Evolutionary conservation across 2,329 filamentous ascomycete species (phyloP), one percentile per base, ranked within the genome.

Genomic region (Penicillium sp.): DNA sequence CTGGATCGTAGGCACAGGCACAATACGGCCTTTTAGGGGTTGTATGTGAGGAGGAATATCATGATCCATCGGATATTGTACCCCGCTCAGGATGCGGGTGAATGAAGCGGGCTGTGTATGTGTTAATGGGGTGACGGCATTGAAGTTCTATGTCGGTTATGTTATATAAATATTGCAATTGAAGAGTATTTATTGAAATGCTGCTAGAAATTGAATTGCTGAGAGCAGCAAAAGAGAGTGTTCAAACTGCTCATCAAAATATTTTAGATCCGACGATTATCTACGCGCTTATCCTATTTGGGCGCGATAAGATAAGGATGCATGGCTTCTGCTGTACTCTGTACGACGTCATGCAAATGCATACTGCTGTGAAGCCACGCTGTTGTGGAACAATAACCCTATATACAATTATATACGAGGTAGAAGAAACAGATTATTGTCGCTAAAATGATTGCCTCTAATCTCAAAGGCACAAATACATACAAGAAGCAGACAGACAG

Each of bases 1-100:
- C 55, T 78, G 75, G 8, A 78, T 65, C 0, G 76, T 77, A 57
- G 69, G 73, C 47, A 78, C 66, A 14, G 75, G 70, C 33, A 70
- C 58, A 30, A 77, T 65, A n/a, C 66, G 47, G 30, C 74, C 74
- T 5, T 58, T 33, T 7, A 73, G 60, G 47, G 73, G 70, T 47
- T 60, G 51, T 18, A 74, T 58, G 5, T 28, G 33, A 35, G 49
- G 33, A 35, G 49, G 18, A 12, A 33, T 59, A 26, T 49, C 26
- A 28, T 28, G 28, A 11, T 62, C 61, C 30, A 74, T 42, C 28
- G 28, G 28, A 3, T 16, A 35, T 35, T 14, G 16, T 30, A 30
- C 28, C 28, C 28, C 28, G 28, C 28, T 7, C 28, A 33, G 8
- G 8, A 33, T 12, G 28, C 11, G 28, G 28, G 3, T 33, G 12